Evolutionary conservation across 768 basidiomycete genomes (phyloP).

Genomic region (Russula lepida): DNA sequence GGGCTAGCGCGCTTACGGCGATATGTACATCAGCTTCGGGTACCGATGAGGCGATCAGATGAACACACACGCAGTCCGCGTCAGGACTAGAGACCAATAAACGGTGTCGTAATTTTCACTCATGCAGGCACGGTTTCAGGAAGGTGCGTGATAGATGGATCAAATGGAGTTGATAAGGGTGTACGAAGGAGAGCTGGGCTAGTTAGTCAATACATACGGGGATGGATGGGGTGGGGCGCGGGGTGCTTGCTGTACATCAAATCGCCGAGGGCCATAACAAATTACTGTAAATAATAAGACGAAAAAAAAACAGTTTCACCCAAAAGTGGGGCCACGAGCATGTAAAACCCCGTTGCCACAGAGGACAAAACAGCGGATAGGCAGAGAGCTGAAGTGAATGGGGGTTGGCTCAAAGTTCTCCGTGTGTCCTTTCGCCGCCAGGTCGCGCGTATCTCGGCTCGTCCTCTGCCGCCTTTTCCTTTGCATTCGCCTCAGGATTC

Average conservation of each 20-base stretch:
- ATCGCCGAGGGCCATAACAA: neutral
- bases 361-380: too few relatives aligned
- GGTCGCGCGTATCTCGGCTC: neutral
- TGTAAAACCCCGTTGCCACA: neutral
- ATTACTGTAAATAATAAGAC: neutral
- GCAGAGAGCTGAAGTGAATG: neutral
- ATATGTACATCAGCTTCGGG: neutral
- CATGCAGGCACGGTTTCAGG: neutral
- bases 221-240: neutral
- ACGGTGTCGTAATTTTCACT: neutral
- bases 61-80: slow-evolving; percentile 6
- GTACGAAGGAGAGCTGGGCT: neutral
- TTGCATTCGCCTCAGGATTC: neutral
- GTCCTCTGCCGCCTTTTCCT: neutral
- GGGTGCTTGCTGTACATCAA: neutral
- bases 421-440: slow-evolving; percentile 2
- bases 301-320: neutral
- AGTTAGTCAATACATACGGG: neutral
- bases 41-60: slow-evolving; percentile 4
- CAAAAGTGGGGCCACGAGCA: neutral
- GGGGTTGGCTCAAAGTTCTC: slow-evolving; percentile 13
- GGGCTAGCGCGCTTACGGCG: neutral
- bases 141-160: neutral
- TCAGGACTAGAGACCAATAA: neutral
- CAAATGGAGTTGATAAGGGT: neutral